Conservation (phyloP, 345 rosid genomes). For the Combretum micranthum region DNA sequence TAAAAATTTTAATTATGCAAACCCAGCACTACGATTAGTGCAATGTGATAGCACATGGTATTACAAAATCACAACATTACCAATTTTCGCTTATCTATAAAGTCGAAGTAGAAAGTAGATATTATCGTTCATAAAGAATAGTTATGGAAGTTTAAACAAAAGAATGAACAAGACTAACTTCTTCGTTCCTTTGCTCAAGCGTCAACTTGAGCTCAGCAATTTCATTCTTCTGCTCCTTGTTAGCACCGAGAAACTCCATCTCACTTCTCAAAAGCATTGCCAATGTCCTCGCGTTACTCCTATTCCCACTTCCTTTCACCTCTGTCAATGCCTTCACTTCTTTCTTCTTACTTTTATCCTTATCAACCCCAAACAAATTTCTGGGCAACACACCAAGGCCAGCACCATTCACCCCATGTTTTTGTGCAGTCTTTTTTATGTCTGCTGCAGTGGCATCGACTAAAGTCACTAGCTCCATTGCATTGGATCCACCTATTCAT, state of each 20-base stretch:
- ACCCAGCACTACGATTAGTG: not conserved
- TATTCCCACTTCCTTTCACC: constrained; percentile 51
- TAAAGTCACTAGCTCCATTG: constrained; percentile 38
- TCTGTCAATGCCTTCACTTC: constrained; percentile 64
- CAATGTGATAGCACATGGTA: not conserved
- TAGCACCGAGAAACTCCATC: constrained; percentile 70
- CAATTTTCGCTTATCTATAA: not conserved
- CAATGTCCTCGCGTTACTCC: constrained; percentile 58
- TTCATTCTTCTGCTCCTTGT: constrained; percentile 62
- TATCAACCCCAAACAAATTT: constrained; percentile 63
- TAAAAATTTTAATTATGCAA: constrained; percentile 18
- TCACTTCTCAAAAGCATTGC: constrained; percentile 90
- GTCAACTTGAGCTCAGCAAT: constrained; percentile 41
- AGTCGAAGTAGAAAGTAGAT: not conserved
- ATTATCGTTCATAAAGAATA: not conserved
- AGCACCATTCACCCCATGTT: constrained; percentile 34
- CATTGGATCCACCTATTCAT: constrained; percentile 6
- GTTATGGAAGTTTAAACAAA: no score
- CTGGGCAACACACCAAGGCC: constrained; percentile 50
- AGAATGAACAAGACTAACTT: constrained; percentile 27
- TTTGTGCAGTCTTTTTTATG: constrained; percentile 52
- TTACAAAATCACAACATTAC: no score
- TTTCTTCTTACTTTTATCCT: constrained; percentile 31
- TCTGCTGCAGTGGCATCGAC: constrained; percentile 57
- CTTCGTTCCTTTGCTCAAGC: constrained; percentile 60